phyloP scores from a whole-genome alignment of 768 basidiomycete species.

The Cystofilobasidium capitatum region DNA sequence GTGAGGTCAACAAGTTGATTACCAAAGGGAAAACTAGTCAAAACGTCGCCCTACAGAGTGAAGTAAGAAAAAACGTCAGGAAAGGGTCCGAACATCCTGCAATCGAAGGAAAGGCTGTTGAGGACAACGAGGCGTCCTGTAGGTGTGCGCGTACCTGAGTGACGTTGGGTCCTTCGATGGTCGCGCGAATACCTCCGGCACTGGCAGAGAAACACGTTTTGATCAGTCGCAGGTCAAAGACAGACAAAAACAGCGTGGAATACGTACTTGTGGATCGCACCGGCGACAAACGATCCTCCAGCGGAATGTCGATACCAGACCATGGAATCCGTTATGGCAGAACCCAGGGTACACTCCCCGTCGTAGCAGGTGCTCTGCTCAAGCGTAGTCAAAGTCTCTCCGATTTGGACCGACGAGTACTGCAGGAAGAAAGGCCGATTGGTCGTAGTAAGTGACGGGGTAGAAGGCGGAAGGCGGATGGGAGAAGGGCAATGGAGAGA shows the following conservation, averaged over 20 bases:
- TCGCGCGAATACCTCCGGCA: constrained; percentile 39
- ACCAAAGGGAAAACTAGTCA: constrained; percentile 45
- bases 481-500: no score
- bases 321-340: constrained; percentile 43
- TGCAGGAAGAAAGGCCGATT: no score
- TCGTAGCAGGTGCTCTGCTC: constrained; percentile 43
- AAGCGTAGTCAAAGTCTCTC: constrained; percentile 38
- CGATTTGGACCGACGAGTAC: constrained; percentile 41
- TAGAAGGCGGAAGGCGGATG: no score
- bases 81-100: no score
- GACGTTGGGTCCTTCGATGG: constrained; percentile 35
- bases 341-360: constrained; percentile 46
- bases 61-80: no score
- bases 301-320: constrained; percentile 28
- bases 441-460: no score
- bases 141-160: no score
- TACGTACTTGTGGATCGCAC: constrained; percentile 44
- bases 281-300: constrained; percentile 35
- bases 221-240: neutral
- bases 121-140: no score
- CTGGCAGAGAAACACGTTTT: neutral
- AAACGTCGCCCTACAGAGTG: constrained; percentile 33
- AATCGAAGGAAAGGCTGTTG: no score
- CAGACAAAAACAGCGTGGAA: neutral
- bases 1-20: constrained; percentile 43